A percentile compares a stretch with the other conserved stretches of the same genome.
phyloP scores from a whole-genome alignment of 2,329 filamentous ascomycete species.

The Nothophaeocryptopus gaeumannii region DNA sequence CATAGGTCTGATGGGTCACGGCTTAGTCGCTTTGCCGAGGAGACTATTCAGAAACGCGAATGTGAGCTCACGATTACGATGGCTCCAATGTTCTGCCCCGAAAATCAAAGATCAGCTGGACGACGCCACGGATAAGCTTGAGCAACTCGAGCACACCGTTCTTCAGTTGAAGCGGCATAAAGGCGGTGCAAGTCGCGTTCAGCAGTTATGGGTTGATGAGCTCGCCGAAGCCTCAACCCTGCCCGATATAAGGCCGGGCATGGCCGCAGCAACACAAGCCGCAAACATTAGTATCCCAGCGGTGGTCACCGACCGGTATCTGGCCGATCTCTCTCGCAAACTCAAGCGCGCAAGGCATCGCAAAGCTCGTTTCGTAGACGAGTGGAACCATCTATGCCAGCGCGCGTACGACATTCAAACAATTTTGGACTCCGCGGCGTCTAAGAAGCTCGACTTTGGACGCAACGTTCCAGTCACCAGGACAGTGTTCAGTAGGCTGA shows the following conservation, averaged over 20 bases:
- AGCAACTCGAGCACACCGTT: constrained; percentile 78
- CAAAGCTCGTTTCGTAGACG: constrained; percentile 74
- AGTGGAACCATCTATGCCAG: constrained; percentile 78
- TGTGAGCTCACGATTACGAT: constrained; percentile 68
- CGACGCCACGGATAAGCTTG: constrained; percentile 74
- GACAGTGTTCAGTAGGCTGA: constrained; percentile 52
- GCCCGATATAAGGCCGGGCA: constrained; percentile 55
- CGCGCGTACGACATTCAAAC: constrained; percentile 73
- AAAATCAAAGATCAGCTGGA: constrained; percentile 82
- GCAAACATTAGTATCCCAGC: constrained; percentile 53
- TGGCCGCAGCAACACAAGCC: constrained; percentile 36
- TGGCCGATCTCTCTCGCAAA: constrained; percentile 83
- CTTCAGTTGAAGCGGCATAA: constrained; percentile 76
- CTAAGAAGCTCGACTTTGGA: constrained; percentile 75
- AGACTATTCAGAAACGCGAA: constrained; percentile 76
- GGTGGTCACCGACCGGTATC: constrained; percentile 87
- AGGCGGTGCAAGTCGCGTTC: constrained; percentile 69
- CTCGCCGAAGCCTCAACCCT: constrained; percentile 72
- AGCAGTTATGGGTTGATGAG: constrained; percentile 95
- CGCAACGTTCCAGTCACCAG: constrained; percentile 29
- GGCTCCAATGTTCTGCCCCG: constrained; percentile 76
- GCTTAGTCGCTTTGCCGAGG: constrained; percentile 84
- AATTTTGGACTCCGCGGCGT: constrained; percentile 78
- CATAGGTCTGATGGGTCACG: constrained; percentile 97
- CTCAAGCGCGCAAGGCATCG: constrained; percentile 79